Base-by-base conservation (phyloP, 805 yeast species). In the Danielia oregonensis region DNA sequence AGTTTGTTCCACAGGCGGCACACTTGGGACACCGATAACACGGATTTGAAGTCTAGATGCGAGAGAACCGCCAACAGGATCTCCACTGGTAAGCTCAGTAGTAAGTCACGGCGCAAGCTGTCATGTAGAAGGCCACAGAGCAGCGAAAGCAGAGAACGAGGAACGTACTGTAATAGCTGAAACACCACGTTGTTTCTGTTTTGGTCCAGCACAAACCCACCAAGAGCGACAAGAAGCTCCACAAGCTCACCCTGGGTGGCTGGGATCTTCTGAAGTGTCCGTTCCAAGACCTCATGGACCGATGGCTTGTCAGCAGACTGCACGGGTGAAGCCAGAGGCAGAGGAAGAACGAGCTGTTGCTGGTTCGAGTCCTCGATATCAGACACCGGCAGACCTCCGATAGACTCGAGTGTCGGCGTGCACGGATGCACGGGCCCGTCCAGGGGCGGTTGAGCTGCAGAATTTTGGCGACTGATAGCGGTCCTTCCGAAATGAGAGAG, bases 41-140 rank as follows among this genome's bases (percentile, higher is more conserved):
- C 66, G 3, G 89, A 76, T 28, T 63, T 51, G 43, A 74, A 72
- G 51, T 86, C 89, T 37, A 91, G 65, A 38, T 76, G 71, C 3
- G 72, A 61, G 33, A 93, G 64, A 7, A 93, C 78, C 29, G 77
- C 73, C 44, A 75, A 65, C 2, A 86, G 61, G 8, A 93, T 66
- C 52, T 93, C 97, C 0, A 75, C 50, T 0, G 98, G 98, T 19
- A 93, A 61, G 30, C 72, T 61, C 9, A 78, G 54, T 7, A 91
- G 55, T 26, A 93, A 59, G 51, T 93, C 97, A 50, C 91, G 75
- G 45, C 78, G 75, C 50, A 93, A 69, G 8, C 78, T 71, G 5
- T 61, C 55, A 18, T 70, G 70, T 10, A 86, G 64, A 2, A 72
- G 48, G 10, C 71, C 68, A 19, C 73, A 68, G 33, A 87, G 58